Evolutionary conservation across 2,329 filamentous ascomycete species (phyloP).

Genomic region (Alternaria postmessia): DNA sequence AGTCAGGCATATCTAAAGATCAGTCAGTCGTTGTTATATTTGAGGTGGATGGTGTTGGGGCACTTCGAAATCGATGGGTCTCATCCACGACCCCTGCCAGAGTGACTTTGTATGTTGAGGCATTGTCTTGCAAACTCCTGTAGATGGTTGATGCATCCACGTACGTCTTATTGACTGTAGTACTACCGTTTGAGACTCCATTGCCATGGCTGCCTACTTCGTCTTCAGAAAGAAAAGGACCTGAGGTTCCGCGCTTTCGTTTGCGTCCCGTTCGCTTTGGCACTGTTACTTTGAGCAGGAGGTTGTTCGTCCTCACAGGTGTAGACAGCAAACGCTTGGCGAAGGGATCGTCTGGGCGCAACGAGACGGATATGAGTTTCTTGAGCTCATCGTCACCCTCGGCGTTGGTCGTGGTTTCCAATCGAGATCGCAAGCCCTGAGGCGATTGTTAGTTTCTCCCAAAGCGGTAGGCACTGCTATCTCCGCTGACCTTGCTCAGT

Average conservation of each 20-base stretch:
- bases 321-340: conserved; percentile 81
- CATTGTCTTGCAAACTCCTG: conserved; percentile 74
- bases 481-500: conserved; percentile 59
- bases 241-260: conserved; percentile 78
- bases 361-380: conserved; percentile 70
- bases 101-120: conserved; percentile 70
- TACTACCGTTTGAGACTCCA: background rate
- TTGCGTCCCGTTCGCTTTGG: conserved; percentile 87
- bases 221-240: conserved; percentile 62
- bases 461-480: conserved; percentile 6
- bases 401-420: conserved; percentile 31
- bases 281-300: conserved; percentile 85
- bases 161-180: conserved; percentile 14
- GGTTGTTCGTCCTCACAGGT: conserved; percentile 78
- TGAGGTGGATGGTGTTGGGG: conserved; percentile 14
- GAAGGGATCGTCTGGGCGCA: conserved; percentile 81
- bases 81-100: conserved; percentile 76
- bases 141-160: conserved; percentile 57
- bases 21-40: conserved; percentile 20
- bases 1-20: conserved; percentile 74
- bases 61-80: conserved; percentile 85
- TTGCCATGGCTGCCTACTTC: conserved; percentile 12
- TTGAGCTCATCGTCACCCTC: conserved; percentile 51
- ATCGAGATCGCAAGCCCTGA: conserved; percentile 40
- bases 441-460: conserved; percentile 18